Conservation (phyloP, 805 yeast genomes). For the Starmera quercuum region DNA sequence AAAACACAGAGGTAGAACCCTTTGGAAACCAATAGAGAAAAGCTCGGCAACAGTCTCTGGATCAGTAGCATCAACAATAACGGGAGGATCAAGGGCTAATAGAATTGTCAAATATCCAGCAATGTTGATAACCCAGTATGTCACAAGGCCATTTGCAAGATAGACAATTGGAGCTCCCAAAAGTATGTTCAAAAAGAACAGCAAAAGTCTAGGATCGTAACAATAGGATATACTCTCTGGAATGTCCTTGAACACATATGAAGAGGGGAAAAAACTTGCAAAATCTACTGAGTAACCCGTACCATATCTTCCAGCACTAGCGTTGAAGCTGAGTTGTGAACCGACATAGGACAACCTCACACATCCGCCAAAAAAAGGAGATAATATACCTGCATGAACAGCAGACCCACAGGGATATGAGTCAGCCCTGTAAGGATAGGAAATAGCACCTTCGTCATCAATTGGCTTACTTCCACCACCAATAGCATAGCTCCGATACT, state of each 20-base stretch:
- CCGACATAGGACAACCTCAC: slow-evolving; percentile 56
- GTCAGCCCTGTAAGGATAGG: slow-evolving; percentile 76
- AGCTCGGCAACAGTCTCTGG: slow-evolving; percentile 50
- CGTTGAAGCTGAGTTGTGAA: slow-evolving; percentile 37
- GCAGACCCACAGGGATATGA: slow-evolving; percentile 89
- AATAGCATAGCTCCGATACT: slow-evolving; percentile 63
- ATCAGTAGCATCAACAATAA: slow-evolving; percentile 43
- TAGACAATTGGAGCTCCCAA: slow-evolving; percentile 58
- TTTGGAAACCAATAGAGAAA: slow-evolving; percentile 61
- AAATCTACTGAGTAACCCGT: slow-evolving; percentile 46
- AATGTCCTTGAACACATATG: slow-evolving; percentile 51
- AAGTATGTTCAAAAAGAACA: slow-evolving; percentile 50
- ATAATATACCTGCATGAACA: slow-evolving; percentile 73
- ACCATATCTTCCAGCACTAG: slow-evolving; percentile 42
- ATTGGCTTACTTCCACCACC: slow-evolving; percentile 56
- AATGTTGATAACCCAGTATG: slow-evolving; percentile 53
- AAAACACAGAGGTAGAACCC: slow-evolving; percentile 70
- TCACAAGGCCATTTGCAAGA: slow-evolving; percentile 34
- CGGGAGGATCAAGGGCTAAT: slow-evolving; percentile 75
- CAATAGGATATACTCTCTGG: slow-evolving; percentile 42
- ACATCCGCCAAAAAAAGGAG: slow-evolving; percentile 75
- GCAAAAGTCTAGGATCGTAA: slow-evolving; percentile 56
- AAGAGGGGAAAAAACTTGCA: slow-evolving; percentile 66
- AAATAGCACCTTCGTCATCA: slow-evolving; percentile 21
- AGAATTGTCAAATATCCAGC: slow-evolving; percentile 83